Evolutionary conservation across 768 basidiomycete species (phyloP).

Genomic region (Glaciozyma martinii): DNA sequence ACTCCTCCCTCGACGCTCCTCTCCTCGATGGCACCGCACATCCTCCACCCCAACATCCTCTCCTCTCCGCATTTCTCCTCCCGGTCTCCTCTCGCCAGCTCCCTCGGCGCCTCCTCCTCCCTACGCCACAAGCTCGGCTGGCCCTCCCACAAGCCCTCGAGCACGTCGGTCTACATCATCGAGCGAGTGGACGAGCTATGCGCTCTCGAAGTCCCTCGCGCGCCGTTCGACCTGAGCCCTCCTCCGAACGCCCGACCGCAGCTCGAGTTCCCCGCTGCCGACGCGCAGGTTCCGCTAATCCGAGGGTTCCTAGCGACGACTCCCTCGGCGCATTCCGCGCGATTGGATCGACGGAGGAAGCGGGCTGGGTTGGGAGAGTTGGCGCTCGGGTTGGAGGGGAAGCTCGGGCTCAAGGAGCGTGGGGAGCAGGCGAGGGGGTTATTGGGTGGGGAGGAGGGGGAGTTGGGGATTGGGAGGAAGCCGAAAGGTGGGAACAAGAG

Average conservation of each 20-base stretch:
- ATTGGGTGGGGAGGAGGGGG: slow-evolving; percentile 46
- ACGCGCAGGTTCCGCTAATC: slow-evolving; percentile 59
- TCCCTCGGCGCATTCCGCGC: slow-evolving; percentile 73
- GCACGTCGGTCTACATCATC: slow-evolving; percentile 22
- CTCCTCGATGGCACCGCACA: not conserved
- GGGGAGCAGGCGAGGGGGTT: slow-evolving; percentile 71
- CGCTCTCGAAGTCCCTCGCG: slow-evolving; percentile 19
- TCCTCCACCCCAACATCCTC: not conserved
- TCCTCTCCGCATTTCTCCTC: not conserved
- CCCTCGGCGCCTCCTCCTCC: not conserved
- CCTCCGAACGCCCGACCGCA: not conserved
- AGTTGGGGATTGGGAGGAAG: not conserved
- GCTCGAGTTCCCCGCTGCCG: slow-evolving; percentile 7
- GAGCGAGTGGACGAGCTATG: slow-evolving; percentile 33
- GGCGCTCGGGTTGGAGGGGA: slow-evolving; percentile 30
- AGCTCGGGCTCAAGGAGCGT: slow-evolving; percentile 66
- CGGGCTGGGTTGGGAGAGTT: slow-evolving; percentile 14
- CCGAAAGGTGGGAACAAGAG: slow-evolving; percentile 22
- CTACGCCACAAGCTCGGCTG: slow-evolving; percentile 1
- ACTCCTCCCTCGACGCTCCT: not conserved
- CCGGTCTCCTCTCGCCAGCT: not conserved
- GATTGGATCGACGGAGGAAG: slow-evolving; percentile 40
- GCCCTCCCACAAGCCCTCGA: not conserved
- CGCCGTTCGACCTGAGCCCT: slow-evolving; percentile 23
- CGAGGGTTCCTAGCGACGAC: slow-evolving; percentile 92